These are phyloP conservation scores for Venturia nashicola DNA, from an alignment of 2,329 filamentous ascomycete genomes.

Conservation along the genomic window DNA sequence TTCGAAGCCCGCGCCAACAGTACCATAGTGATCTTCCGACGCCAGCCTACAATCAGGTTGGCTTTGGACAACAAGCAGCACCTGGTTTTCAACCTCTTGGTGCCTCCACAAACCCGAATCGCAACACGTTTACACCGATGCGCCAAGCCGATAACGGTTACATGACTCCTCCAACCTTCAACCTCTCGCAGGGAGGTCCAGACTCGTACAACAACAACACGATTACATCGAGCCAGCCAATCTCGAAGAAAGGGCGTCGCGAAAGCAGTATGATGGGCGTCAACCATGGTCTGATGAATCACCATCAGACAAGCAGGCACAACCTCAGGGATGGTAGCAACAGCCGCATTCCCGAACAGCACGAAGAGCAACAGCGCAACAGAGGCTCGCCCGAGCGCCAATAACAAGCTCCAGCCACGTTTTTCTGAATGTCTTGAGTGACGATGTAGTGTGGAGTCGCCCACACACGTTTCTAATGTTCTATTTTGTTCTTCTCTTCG, in stretches of 20 bases:
- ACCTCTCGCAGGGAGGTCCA: neutral
- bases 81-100: slow-evolving; percentile 14
- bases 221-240: neutral
- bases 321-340: slow-evolving; percentile 6
- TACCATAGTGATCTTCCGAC: slow-evolving; percentile 57
- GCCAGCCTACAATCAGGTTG: slow-evolving; percentile 47
- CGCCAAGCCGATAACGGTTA: neutral
- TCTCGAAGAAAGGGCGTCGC: neutral
- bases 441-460: neutral
- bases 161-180: slow-evolving; percentile 2
- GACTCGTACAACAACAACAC: neutral
- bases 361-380: neutral
- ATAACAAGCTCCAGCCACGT: neutral
- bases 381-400: neutral
- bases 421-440: neutral
- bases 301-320: slow-evolving; percentile 5
- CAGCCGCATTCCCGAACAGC: neutral
- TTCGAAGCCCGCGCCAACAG: slow-evolving; percentile 51
- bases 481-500: neutral
- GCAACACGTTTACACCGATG: slow-evolving; percentile 3
- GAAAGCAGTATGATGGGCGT: slow-evolving; percentile 10
- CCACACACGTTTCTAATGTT: neutral
- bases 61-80: slow-evolving; percentile 23
- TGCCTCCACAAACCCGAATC: neutral
- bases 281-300: slow-evolving; percentile 6